Evolutionary conservation across 2,329 filamentous ascomycete genomes (phyloP), one percentile per base, ranked within the genome.

Genomic region (Cladorrhinum sp.): DNA sequence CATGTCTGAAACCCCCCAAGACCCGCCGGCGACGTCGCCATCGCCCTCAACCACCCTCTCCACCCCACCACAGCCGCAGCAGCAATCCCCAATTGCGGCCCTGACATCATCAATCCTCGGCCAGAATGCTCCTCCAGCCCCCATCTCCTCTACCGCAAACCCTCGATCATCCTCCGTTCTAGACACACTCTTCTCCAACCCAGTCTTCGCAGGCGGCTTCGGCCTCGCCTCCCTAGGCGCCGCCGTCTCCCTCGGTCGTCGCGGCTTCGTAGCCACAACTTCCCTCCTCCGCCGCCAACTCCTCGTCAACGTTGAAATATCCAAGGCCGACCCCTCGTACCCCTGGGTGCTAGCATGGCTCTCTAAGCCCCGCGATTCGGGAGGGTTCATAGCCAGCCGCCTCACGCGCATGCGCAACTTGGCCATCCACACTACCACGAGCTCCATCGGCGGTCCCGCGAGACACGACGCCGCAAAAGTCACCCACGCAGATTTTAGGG

Each of bases 311-410:
- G 87, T 99, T 70, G 95, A 99, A 76, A 96, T 99, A 75, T 94
- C 91, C 74, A 90, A 92, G 72, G 91, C 94, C 70, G 95, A 99
- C 76, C 87, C 92, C 50, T 93, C 94, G 1, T 99, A 98, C 73
- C 87, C 87, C 46, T 98, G 93, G 94, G 86, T 99, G 48, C 82
- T 99, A 9, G 88, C 93, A 66, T 99, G 95, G 93, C 90, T 99
- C 73, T 93, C 92, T 6, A 84, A 91, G 59, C 91, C 92, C 66
- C 91, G 92, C 56, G 82, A 86, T 58, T 75, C 80, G 71, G 79
- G 70, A 67, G 90, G 81, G 63, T 89, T 82, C 70, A 76, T 88
- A 36, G 80, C 81, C 20, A 82, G 78, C 28, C 81, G 80, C 46
- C 72, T 88, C 57, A 87, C 84, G 5, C 79, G 83, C 67, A 81